Conservation (phyloP, 208 protist species). For the Tritrichomonas musculus region DNA sequence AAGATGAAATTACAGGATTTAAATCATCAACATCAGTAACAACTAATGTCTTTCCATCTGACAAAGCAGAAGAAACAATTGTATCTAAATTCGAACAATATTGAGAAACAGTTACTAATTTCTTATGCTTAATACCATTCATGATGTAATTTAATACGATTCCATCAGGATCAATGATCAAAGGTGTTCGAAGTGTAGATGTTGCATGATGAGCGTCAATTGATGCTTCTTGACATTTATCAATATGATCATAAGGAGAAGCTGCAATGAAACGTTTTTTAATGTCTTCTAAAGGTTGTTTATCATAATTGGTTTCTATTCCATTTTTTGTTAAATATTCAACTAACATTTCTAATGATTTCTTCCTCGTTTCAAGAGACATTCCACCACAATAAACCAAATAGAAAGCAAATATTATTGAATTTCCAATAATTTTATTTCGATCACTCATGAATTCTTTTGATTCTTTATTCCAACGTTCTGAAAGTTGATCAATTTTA, state of each 20-base stretch:
- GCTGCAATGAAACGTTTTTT: not conserved
- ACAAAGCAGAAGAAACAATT: not conserved
- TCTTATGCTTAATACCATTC: not conserved
- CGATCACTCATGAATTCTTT: not conserved
- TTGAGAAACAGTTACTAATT: not conserved
- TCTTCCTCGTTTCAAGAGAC: not conserved
- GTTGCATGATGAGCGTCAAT: not conserved
- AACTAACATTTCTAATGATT: too few species aligned
- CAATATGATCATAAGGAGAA: not conserved
- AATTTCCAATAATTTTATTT: not conserved
- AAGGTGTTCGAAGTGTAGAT: not conserved
- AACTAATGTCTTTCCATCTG: not conserved
- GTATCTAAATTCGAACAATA: not conserved
- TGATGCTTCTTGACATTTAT: not conserved
- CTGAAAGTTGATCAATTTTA: not conserved
- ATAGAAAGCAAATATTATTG: not conserved
- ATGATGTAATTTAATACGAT: not conserved
- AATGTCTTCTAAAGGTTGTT: not conserved
- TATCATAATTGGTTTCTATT: not conserved
- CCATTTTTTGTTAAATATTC: not conserved
- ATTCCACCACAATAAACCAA: not conserved
- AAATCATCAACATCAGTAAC: not conserved
- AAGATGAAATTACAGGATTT: not conserved
- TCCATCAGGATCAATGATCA: slow-evolving; percentile 25
- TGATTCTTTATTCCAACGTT: not conserved